Evolutionary conservation across 2,329 filamentous ascomycete species (phyloP).

Genomic region (Arthrobotrys conoides): DNA sequence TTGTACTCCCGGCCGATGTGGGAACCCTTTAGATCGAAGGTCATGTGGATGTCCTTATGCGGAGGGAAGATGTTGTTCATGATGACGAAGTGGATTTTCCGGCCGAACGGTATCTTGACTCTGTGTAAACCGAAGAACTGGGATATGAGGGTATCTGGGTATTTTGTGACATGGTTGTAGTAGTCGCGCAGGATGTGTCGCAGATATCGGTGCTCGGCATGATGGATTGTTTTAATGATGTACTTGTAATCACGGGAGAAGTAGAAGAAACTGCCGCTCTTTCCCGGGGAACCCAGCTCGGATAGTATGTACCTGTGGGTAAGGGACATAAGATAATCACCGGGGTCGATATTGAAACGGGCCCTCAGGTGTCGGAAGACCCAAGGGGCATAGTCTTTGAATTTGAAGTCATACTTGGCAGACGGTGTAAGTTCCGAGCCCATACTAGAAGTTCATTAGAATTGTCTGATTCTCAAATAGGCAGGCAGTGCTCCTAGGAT

Average conservation of each 20-base stretch:
- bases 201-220: constrained; percentile 90
- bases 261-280: constrained; percentile 99
- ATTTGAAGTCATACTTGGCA: constrained; percentile 99
- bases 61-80: constrained; percentile 99
- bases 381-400: constrained; percentile 99
- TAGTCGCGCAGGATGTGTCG: constrained; percentile 90
- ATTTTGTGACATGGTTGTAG: constrained; percentile 90
- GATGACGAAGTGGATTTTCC: constrained; percentile 99
- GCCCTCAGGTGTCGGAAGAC: constrained; percentile 93
- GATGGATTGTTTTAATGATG: constrained; percentile 99
- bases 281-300: constrained; percentile 94
- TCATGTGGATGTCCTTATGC: constrained; percentile 96
- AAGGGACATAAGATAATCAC: constrained; percentile 97
- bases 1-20: constrained; percentile 92
- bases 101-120: constrained; percentile 97
- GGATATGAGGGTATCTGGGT: constrained; percentile 95
- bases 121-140: constrained; percentile 98
- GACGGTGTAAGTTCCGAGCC: constrained; percentile 97
- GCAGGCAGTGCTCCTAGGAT: background rate
- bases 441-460: constrained; percentile 72
- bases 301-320: constrained; percentile 99
- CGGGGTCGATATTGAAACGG: constrained; percentile 91
- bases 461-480: background rate
- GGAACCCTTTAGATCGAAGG: constrained; percentile 96
- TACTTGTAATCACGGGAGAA: constrained; percentile 99